Evolutionary conservation across 768 basidiomycete genomes (phyloP).

Genomic region (Strobilomyces echinocephalus): DNA sequence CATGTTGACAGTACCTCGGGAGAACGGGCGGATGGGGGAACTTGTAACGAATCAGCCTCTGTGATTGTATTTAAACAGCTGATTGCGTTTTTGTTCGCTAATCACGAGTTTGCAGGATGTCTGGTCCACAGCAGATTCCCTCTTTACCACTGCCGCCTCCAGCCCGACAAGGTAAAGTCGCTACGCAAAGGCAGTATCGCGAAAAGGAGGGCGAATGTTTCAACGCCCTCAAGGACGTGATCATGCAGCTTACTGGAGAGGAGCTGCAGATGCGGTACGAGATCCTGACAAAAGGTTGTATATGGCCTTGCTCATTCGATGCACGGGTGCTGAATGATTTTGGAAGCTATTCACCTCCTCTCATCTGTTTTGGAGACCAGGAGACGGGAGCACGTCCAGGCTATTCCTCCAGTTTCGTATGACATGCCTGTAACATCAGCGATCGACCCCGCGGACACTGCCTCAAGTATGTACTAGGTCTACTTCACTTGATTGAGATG

Average conservation of each 20-base stretch:
- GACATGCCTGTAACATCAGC: background rate
- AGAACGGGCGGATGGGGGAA: no score
- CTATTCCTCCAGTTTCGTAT: background rate
- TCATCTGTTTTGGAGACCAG: background rate
- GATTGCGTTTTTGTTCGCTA: no score
- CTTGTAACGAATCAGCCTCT: no score
- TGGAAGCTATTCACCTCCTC: slow-evolving; percentile 4
- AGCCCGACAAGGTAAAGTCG: slow-evolving; percentile 11
- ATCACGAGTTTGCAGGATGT: background rate
- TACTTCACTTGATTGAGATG: background rate
- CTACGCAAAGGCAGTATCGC: slow-evolving; percentile 19
- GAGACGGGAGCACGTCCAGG: background rate
- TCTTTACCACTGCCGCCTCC: background rate
- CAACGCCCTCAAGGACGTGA: slow-evolving; percentile 7
- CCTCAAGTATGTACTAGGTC: slow-evolving; percentile 1
- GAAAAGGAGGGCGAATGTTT: slow-evolving; percentile 19
- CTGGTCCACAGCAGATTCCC: background rate
- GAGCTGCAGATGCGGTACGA: slow-evolving; percentile 19
- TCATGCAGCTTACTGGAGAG: slow-evolving; percentile 17
- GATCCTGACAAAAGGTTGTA: slow-evolving; percentile 19
- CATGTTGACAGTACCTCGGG: no score
- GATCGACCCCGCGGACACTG: background rate
- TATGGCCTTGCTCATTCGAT: background rate
- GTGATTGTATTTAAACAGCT: no score
- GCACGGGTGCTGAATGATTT: background rate